Base-by-base conservation (phyloP, 1,139 yeast genomes). In the Meyerozyma smithsonii region DNA sequence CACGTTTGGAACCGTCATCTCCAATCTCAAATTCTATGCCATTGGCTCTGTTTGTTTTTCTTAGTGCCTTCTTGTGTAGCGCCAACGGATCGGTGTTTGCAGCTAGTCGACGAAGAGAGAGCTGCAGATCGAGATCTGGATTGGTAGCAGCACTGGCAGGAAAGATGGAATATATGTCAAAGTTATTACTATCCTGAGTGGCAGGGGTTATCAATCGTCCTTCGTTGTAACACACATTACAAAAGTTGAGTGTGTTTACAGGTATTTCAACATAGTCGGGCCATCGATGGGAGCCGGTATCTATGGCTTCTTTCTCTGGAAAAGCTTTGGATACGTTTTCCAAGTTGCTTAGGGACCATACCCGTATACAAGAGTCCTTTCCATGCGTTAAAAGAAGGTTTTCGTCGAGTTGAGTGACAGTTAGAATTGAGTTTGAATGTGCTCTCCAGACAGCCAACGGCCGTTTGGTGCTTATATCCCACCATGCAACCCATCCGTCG, bases 161-260 rank as follows among this genome's bases (percentile, higher is more conserved):
- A 8, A 41, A 52, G 3, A 76, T 46, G 33, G 52, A 51, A 50
- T 79, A 80, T 1, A 79, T 47, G 50, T 80, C 85, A 46, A 78
- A 69, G 35, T 66, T 64, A 39, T 76, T 69, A 1, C 84, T 76
- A 47, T 76, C 73, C 6, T 61, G 52, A 0, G 82, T 69, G 14
- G 78, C 74, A 0, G 85, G 82, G 0, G 82, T 69, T 5, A 76
- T 51, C 28, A 79, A 47, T 5, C 46, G 44, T 7, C 61, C 55
- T 1, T 48, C 49, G 4, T 43, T 41, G 5, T 64, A 49, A 16
- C 58, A 73, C 21, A 79, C 72, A 48, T 79, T 79, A 44, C 80
- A 66, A 50, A 75, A 80, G 50, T 79, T 79, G 46, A 79, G 58
- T 1, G 79, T 56, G 52, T 80, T 80, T 16, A 77, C 76, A 0